These are phyloP conservation scores for Umbelopsis sp. DNA, from an alignment of 371 early-diverging fungal species.

Conservation along the genomic window DNA sequence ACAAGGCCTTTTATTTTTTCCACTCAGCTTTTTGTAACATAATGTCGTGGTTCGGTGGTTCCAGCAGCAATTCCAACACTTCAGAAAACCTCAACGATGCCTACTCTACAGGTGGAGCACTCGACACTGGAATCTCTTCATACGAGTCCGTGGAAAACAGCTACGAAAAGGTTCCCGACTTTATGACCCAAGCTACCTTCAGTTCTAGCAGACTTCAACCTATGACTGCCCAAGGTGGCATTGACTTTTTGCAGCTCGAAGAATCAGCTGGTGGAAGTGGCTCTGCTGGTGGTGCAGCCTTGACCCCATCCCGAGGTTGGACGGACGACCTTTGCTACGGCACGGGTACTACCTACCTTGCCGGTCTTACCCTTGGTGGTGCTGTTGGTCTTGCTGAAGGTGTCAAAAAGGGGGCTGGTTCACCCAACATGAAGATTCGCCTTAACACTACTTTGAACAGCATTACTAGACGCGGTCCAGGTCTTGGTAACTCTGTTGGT, in stretches of 20 bases:
- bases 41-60: conserved; percentile 19
- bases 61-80: conserved; percentile 14
- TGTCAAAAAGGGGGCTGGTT: conserved; percentile 59
- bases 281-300: conserved; percentile 44
- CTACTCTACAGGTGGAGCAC: conserved; percentile 10
- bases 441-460: conserved; percentile 84
- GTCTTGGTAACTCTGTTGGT: conserved; percentile 84
- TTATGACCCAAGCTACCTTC: conserved; percentile 53
- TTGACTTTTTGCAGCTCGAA: conserved; percentile 64
- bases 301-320: conserved; percentile 80
- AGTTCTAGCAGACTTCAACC: conserved; percentile 63
- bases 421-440: conserved; percentile 73
- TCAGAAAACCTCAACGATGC: conserved; percentile 8
- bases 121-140: conserved; percentile 17
- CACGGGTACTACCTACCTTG: conserved; percentile 80
- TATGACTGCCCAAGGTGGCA: conserved; percentile 60
- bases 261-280: conserved; percentile 36
- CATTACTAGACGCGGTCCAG: conserved; percentile 86
- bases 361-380: conserved; percentile 82
- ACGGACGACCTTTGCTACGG: conserved; percentile 89
- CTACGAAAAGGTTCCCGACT: conserved; percentile 58
- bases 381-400: conserved; percentile 83
- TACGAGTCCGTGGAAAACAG: conserved; percentile 39
- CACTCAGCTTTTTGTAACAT: neutral
- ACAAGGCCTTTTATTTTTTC: neutral